Percentiles rank a stretch among this genome's conserved stretches.
These are phyloP conservation scores for Coprinellus aureogranulatus DNA, from an alignment of 768 basidiomycete species.

Conservation along the genomic window DNA sequence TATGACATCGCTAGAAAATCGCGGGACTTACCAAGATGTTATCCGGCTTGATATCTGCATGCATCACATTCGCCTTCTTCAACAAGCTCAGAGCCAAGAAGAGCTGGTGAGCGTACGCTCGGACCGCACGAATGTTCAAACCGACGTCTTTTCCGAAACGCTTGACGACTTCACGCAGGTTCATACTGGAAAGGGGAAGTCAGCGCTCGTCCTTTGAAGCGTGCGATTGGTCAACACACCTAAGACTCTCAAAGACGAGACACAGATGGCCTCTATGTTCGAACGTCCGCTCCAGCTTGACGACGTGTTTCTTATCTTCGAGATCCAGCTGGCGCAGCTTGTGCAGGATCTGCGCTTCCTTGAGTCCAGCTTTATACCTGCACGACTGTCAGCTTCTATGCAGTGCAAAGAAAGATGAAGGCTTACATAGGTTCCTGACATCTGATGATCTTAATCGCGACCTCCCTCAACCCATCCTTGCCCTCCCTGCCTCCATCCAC, in stretches of 20 bases:
- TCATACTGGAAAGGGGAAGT: conserved; percentile 96
- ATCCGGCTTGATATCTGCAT: conserved; percentile 98
- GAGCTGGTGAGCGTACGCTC: conserved; percentile 97
- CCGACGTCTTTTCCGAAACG: conserved; percentile 98
- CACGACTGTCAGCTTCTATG: conserved; percentile 24
- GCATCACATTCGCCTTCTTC: conserved; percentile 90
- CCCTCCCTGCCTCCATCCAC: background rate
- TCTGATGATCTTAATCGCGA: conserved; percentile 98
- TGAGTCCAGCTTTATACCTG: conserved; percentile 97
- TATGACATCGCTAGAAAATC: background rate
- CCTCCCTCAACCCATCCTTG: conserved; percentile 77
- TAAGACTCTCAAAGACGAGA: conserved; percentile 98
- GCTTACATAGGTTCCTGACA: conserved; percentile 98
- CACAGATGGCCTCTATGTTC: conserved; percentile 97
- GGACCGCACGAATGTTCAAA: conserved; percentile 92
- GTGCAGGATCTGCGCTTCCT: conserved; percentile 63
- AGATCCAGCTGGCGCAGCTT: conserved; percentile 52
- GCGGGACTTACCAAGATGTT: conserved; percentile 80
- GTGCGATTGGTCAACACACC: conserved; percentile 56
- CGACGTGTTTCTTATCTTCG: conserved; percentile 95
- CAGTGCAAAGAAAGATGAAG: conserved; percentile 83
- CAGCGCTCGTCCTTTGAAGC: conserved; percentile 61
- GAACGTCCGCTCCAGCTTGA: conserved; percentile 98
- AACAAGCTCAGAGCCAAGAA: conserved; percentile 84
- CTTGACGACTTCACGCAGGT: conserved; percentile 95